phyloP scores from a whole-genome alignment of 495 filamentous ascomycete genomes.

The Xylaria nigripes region DNA sequence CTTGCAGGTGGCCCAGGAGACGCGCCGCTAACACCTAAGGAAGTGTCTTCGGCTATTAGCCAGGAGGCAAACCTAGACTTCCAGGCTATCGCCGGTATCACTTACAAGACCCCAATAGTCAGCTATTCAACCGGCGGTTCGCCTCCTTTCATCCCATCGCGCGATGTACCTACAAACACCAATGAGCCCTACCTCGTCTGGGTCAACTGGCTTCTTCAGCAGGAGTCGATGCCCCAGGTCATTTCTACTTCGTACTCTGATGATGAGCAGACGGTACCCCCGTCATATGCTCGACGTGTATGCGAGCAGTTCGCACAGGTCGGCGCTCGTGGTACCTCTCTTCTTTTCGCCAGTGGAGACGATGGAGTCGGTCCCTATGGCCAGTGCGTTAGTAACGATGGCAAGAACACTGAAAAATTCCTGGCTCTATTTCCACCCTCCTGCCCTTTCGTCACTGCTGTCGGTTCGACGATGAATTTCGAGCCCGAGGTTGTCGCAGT shows the following conservation, averaged over 20 bases:
- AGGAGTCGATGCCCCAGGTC: slow-evolving; percentile 56
- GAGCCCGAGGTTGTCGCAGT: slow-evolving; percentile 52
- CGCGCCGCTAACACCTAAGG: slow-evolving; percentile 16
- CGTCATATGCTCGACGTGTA: slow-evolving; percentile 55
- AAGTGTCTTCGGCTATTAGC: slow-evolving; percentile 30
- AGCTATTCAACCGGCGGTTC: slow-evolving; percentile 39
- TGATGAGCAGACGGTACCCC: slow-evolving; percentile 67
- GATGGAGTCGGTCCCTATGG: slow-evolving; percentile 52
- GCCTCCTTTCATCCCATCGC: slow-evolving; percentile 25
- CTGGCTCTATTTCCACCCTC: slow-evolving; percentile 60
- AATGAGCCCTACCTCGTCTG: slow-evolving; percentile 78
- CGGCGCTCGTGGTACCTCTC: slow-evolving; percentile 66
- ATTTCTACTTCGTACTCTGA: slow-evolving; percentile 78
- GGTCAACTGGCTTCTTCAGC: slow-evolving; percentile 45
- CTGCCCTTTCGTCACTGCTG: slow-evolving; percentile 68
- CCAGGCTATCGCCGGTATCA: slow-evolving; percentile 44
- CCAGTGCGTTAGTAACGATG: slow-evolving; percentile 60
- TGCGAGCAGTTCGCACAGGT: slow-evolving; percentile 60
- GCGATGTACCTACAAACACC: slow-evolving; percentile 36
- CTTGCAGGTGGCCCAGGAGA: slow-evolving; percentile 34
- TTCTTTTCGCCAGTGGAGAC: slow-evolving; percentile 70
- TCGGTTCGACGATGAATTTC: slow-evolving; percentile 57
- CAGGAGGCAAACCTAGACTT: slow-evolving; percentile 67
- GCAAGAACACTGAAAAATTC: slow-evolving; percentile 59
- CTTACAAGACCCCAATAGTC: slow-evolving; percentile 28